Conservation (phyloP, 106 monocot genomes). For the Ottelia alismoides region DNA sequence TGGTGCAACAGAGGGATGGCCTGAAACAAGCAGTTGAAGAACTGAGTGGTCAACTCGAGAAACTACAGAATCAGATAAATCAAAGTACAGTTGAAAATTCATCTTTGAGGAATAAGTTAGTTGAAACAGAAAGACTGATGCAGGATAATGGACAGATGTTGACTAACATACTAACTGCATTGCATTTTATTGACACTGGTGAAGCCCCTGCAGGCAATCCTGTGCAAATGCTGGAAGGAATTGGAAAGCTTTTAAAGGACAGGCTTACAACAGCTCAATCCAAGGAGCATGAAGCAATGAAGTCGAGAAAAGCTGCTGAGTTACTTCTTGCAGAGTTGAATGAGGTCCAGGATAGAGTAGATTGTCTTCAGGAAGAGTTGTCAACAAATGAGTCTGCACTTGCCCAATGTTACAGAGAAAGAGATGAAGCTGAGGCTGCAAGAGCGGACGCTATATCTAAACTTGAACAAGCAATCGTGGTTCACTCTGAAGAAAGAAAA, state of each 20-base stretch:
- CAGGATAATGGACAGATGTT: slow-evolving; percentile 22
- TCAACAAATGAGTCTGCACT: slow-evolving; percentile 28
- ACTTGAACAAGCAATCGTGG: slow-evolving; percentile 29
- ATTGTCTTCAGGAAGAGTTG: slow-evolving; percentile 72
- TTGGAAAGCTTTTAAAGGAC: slow-evolving; percentile 34
- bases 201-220: slow-evolving; percentile 40
- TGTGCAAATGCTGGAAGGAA: slow-evolving; percentile 38
- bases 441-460: slow-evolving; percentile 40
- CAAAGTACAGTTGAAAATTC: slow-evolving; percentile 54
- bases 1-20: slow-evolving; percentile 90
- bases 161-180: slow-evolving; percentile 27
- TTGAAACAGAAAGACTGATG: slow-evolving; percentile 31
- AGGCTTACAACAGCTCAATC: slow-evolving; percentile 28
- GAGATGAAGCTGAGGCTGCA: slow-evolving; percentile 32
- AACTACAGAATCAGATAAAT: slow-evolving; percentile 32
- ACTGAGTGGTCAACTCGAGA: slow-evolving; percentile 26
- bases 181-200: slow-evolving; percentile 38
- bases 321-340: slow-evolving; percentile 79
- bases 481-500: slow-evolving; percentile 39
- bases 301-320: slow-evolving; percentile 66
- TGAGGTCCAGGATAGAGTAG: slow-evolving; percentile 92
- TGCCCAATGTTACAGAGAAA: slow-evolving; percentile 32
- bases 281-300: slow-evolving; percentile 55
- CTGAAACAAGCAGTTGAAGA: slow-evolving; percentile 72
- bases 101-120: slow-evolving; percentile 32